Evolutionary conservation across 441 rosid genomes (phyloP).

Genomic region (Manihot esculenta): DNA sequence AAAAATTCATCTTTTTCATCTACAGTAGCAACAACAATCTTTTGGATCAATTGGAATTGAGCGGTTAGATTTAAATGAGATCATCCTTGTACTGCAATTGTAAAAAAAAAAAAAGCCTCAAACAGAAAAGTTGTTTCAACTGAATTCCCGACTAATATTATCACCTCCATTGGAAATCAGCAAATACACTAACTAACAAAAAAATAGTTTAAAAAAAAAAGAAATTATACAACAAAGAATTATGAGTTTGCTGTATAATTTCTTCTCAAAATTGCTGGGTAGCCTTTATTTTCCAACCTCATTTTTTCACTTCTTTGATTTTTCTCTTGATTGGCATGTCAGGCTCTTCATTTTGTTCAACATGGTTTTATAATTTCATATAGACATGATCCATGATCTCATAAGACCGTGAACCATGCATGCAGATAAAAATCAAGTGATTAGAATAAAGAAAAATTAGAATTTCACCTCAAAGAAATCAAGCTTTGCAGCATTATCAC

Average conservation of each 20-base stretch:
- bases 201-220: too few relatives aligned
- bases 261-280: constrained; percentile 30
- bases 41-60: too few relatives aligned
- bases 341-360: constrained; percentile 43
- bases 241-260: constrained; percentile 10
- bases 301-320: constrained; percentile 52
- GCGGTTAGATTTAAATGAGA: too few relatives aligned
- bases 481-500: constrained; percentile 75
- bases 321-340: constrained; percentile 49
- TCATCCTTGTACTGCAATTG: too few relatives aligned
- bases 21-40: too few relatives aligned
- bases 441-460: not conserved
- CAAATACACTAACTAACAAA: too few relatives aligned
- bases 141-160: too few relatives aligned
- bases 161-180: too few relatives aligned
- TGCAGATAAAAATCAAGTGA: not conserved
- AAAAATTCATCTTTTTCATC: too few relatives aligned
- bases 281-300: constrained; percentile 1
- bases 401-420: not conserved
- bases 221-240: constrained; percentile 20
- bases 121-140: too few relatives aligned
- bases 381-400: not conserved
- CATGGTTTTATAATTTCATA: constrained; percentile 34
- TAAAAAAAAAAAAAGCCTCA: too few relatives aligned
- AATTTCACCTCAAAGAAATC: constrained; percentile 81